phyloP scores from a whole-genome alignment of 257 asterid species.

The Capsicum rhomboideum region DNA sequence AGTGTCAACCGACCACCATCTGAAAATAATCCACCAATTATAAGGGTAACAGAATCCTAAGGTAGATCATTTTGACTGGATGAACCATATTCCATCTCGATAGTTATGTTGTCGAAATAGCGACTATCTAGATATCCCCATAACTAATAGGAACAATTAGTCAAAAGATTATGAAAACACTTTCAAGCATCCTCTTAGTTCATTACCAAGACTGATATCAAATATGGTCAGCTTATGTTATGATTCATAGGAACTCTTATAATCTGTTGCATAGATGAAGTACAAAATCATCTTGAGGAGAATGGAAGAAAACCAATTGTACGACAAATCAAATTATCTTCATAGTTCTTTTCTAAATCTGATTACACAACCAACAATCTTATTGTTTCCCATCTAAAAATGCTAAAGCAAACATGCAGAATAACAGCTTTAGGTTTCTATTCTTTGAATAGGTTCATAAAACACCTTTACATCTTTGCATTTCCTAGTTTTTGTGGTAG shows the following conservation, averaged over 20 bases:
- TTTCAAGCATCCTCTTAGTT: background rate
- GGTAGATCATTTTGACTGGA: background rate
- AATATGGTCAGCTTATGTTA: background rate
- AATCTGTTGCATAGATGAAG: background rate
- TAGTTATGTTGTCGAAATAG: background rate
- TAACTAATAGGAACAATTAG: background rate
- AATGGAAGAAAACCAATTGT: background rate
- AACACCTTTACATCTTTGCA: background rate
- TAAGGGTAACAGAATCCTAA: background rate
- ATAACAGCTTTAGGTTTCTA: background rate
- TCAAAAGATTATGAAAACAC: background rate
- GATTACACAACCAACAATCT: background rate
- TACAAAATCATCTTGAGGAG: background rate
- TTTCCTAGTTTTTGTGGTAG: background rate
- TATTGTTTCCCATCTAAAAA: background rate
- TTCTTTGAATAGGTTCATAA: background rate
- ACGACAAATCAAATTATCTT: background rate
- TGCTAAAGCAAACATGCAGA: background rate
- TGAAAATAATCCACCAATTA: background rate
- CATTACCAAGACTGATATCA: background rate
- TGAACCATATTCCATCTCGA: background rate
- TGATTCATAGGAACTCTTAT: background rate
- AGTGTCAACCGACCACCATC: slow-evolving; percentile 86
- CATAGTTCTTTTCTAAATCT: background rate
- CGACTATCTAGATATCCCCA: background rate